A percentile compares a stretch with the other conserved stretches of the same genome.
phyloP scores from a whole-genome alignment of 169 alveolate genomes.

The Blepharisma undulans region DNA sequence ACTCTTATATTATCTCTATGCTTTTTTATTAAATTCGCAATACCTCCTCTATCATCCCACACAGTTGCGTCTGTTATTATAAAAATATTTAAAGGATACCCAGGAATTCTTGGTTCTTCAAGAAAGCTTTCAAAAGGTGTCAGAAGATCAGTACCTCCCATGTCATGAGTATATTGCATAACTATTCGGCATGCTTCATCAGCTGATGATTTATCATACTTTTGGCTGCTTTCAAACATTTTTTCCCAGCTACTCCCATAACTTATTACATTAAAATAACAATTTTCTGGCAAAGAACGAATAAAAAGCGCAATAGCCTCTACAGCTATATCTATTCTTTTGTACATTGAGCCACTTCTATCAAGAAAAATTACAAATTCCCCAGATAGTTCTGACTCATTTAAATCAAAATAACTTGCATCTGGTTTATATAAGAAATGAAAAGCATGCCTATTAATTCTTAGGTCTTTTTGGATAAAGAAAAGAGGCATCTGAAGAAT shows the following conservation, averaged over 20 bases:
- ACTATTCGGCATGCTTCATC: background rate
- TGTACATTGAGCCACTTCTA: slow-evolving; percentile 66
- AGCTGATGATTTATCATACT: background rate
- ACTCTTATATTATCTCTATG: background rate
- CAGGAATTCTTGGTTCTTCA: background rate
- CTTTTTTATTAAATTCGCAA: background rate
- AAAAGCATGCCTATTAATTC: background rate
- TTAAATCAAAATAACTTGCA: too few species aligned
- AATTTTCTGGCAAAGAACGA: slow-evolving; percentile 36
- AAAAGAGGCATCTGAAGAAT: background rate
- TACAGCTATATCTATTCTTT: slow-evolving; percentile 32
- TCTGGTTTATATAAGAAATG: background rate
- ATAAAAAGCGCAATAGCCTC: slow-evolving; percentile 47
- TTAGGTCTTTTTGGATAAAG: background rate
- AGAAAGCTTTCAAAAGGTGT: background rate
- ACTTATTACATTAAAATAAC: slow-evolving; percentile 50
- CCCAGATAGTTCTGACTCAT: background rate
- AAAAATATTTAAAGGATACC: background rate
- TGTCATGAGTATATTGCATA: background rate
- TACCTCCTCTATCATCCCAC: background rate
- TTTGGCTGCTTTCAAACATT: background rate
- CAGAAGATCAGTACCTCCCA: background rate
- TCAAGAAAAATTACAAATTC: slow-evolving; percentile 52
- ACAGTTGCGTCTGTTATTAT: background rate
- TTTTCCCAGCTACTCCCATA: slow-evolving; percentile 29